Percentiles rank a stretch among this genome's conserved stretches.
Evolutionary conservation across 345 rosid genomes (phyloP).

Genomic region (Melaleuca alternifolia): DNA sequence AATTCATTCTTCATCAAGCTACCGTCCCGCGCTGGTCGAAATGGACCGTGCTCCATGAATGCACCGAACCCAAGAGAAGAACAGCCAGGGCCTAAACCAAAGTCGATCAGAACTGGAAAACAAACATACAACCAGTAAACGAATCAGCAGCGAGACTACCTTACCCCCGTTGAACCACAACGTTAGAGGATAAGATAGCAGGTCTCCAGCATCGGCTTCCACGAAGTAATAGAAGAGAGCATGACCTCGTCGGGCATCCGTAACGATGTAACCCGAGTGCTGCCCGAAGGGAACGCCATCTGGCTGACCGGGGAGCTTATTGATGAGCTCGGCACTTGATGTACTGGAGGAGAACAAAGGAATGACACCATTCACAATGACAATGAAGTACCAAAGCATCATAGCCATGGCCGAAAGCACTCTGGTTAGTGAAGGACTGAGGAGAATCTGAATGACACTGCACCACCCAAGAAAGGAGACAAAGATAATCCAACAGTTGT

Average conservation of each 20-base stretch:
- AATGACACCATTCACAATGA: background rate
- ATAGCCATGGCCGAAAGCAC: background rate
- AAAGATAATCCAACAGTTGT: background rate
- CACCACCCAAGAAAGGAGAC: background rate
- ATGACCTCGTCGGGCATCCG: background rate
- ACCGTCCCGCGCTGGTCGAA: slow-evolving; percentile 19
- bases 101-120: background rate
- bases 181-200: background rate
- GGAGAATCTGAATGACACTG: background rate
- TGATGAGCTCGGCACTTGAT: slow-evolving; percentile 7
- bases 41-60: slow-evolving; percentile 23
- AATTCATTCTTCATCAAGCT: slow-evolving; percentile 13
- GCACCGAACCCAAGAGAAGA: slow-evolving; percentile 31
- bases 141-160: background rate
- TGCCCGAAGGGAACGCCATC: slow-evolving; percentile 12
- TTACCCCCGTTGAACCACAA: background rate
- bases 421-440: background rate
- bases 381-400: background rate
- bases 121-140: background rate
- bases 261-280: slow-evolving; percentile 20
- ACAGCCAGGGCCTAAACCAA: slow-evolving; percentile 19
- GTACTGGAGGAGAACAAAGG: background rate
- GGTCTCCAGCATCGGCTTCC: background rate
- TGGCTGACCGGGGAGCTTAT: slow-evolving; percentile 21
- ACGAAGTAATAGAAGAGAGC: background rate